phyloP scores from a whole-genome alignment of 2,329 filamentous ascomycete genomes.

The Penicillium sp. region DNA sequence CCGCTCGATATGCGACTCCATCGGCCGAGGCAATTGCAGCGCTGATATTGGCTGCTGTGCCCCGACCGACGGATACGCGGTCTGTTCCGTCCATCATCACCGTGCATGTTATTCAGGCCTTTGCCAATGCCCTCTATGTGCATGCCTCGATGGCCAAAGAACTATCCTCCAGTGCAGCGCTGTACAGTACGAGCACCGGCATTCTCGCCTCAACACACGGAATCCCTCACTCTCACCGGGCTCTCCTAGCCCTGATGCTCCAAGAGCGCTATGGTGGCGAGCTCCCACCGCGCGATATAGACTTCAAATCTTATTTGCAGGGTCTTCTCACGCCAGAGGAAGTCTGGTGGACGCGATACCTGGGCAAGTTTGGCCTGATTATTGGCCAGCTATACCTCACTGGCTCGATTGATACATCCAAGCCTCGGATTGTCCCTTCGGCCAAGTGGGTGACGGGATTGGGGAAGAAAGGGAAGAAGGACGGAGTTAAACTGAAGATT shows the following conservation, averaged over 20 bases:
- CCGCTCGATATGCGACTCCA: conserved; percentile 50
- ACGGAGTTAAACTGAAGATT: conserved; percentile 32
- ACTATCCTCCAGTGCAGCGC: conserved; percentile 31
- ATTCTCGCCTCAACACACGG: conserved; percentile 36
- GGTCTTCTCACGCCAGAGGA: conserved; percentile 34
- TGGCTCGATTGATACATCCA: conserved; percentile 28
- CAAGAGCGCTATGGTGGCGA: conserved; percentile 36
- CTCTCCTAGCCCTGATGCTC: conserved; percentile 36
- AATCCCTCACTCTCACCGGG: conserved; percentile 36
- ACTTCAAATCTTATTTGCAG: conserved; percentile 30
- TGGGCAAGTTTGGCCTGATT: conserved; percentile 34
- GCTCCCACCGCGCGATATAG: conserved; percentile 36
- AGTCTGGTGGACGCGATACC: conserved; percentile 38
- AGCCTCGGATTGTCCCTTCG: conserved; percentile 28
- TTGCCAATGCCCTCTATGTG: conserved; percentile 37
- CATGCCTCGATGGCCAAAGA: conserved; percentile 37
- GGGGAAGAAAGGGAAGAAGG: conserved; percentile 35
- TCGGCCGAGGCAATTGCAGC: conserved; percentile 51
- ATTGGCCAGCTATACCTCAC: conserved; percentile 35
- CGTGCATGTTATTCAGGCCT: conserved; percentile 30
- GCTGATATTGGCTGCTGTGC: conserved; percentile 53
- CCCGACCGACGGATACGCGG: conserved; percentile 29
- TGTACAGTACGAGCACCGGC: conserved; percentile 37
- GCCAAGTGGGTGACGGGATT: conserved; percentile 33
- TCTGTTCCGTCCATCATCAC: conserved; percentile 30